Base-by-base conservation (phyloP, 768 basidiomycete species). In the Pleurotus giganteus region DNA sequence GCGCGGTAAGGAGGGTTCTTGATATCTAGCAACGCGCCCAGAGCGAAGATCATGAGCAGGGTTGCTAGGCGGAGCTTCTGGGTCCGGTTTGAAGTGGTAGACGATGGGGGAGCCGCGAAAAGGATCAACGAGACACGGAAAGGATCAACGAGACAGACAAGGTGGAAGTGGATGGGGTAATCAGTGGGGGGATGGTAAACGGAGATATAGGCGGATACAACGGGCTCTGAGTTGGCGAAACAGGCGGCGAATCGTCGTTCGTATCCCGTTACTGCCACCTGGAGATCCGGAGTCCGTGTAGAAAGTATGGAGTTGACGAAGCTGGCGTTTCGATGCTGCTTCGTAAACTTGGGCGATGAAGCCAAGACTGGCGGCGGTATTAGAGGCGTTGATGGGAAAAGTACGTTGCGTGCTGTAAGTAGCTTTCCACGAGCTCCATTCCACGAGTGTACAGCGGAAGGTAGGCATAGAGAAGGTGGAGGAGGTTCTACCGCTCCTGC, bases 1-100 rank as follows among this genome's bases (percentile, higher is more conserved):
- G 80, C 64, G 23, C 77, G 82, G 56, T 80, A 86, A 0, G 83
- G 75, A 2, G 71, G 58, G 4, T 77, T 68, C 24, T 71, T 69
- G 23, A 82, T 64, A 57, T 86, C 84, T 34, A 86, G 69, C 19
- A 86, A 68, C 5, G 80, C 81, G 1, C 85, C 85, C 8, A 86
- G 74, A 1, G 85, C 82, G 42, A 87, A 76, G 19, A 85, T 60
- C 65, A 86, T 83, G 66, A 74, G 86, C 24, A 82, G 56, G 29
- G 77, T 74, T 0, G 83, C 78, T 23, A 86, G 73, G 88, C 1
- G 79, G 70, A 24, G 64, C 49, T 6, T 29, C 15, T n/a, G 49
- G 49, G 34, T 56, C 53, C 15, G 17, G 41, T 23, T 23, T 4
- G 28, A n/a, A 12, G 28, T 15, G 1, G 26, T 13, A 6, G 31